Conservation (phyloP, 139 green algal species). For the Penium margaritaceum region DNA sequence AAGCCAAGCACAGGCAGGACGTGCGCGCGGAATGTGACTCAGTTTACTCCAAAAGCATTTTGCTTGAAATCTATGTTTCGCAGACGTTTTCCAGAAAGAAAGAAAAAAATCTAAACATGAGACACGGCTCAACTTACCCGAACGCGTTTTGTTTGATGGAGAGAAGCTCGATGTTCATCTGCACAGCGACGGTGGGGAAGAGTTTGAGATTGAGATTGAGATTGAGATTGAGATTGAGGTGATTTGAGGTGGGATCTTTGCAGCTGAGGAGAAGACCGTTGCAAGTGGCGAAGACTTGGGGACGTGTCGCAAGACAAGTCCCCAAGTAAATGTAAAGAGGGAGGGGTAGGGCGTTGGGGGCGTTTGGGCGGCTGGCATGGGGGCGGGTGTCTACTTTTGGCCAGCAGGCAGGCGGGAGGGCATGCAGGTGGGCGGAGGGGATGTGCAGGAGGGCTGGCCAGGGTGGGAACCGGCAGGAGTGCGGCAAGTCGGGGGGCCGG, state of each 20-base stretch:
- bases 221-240: not conserved
- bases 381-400: no score
- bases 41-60: not conserved
- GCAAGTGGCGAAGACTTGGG: not conserved
- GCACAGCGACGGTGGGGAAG: no score
- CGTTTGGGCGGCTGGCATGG: no score
- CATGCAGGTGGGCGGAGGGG: no score
- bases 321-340: not conserved
- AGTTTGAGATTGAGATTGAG: no score
- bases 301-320: not conserved
- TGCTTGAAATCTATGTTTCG: not conserved
- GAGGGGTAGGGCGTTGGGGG: not conserved
- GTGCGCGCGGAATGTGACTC: not conserved
- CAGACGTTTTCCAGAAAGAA: not conserved
- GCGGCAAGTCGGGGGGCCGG: not conserved
- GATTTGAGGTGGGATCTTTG: not conserved
- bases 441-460: no score
- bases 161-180: constrained; percentile 42
- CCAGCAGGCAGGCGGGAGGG: no score
- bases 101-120: not conserved
- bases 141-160: constrained; percentile 44
- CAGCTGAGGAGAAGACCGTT: not conserved
- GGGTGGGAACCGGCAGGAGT: no score
- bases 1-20: not conserved
- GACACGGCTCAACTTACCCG: constrained; percentile 9